A percentile compares a stretch with the other conserved stretches of the same genome.
Conservation (phyloP, 2,329 filamentous ascomycete species). For the Phaeoacremonium minimum region DNA sequence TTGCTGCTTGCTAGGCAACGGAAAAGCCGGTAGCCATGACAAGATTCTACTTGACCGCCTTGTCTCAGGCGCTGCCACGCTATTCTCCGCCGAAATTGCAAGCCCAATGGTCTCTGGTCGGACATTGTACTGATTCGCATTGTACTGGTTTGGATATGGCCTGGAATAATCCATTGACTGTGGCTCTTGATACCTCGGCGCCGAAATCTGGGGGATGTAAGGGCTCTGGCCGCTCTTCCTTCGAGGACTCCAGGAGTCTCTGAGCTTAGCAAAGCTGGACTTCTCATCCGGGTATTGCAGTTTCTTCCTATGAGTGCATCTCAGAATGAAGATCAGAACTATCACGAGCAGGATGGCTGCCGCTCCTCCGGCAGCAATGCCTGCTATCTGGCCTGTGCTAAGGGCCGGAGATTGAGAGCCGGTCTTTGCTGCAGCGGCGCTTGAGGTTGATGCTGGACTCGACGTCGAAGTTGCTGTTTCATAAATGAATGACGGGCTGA, state of each 20-base stretch:
- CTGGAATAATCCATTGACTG: slow-evolving; percentile 14
- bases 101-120: slow-evolving; percentile 36
- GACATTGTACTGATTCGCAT: slow-evolving; percentile 19
- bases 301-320: slow-evolving; percentile 33
- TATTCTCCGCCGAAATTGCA: slow-evolving; percentile 33
- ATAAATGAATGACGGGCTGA: too few species aligned
- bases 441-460: slow-evolving; percentile 2
- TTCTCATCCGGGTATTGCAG: slow-evolving; percentile 27
- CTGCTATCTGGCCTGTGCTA: slow-evolving; percentile 45
- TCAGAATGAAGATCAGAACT: slow-evolving; percentile 39
- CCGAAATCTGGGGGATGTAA: slow-evolving; percentile 35
- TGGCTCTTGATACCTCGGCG: slow-evolving; percentile 27
- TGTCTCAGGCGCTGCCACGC: slow-evolving; percentile 1
- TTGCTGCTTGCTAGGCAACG: slow-evolving; percentile 6
- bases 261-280: slow-evolving; percentile 30
- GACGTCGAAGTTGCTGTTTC: slow-evolving; percentile 7
- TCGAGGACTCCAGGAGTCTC: slow-evolving; percentile 28
- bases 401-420: slow-evolving; percentile 26
- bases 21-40: too few species aligned
- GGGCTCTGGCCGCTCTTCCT: slow-evolving; percentile 11
- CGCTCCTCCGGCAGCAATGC: slow-evolving; percentile 52
- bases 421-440: slow-evolving; percentile 79
- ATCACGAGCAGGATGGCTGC: slow-evolving; percentile 44
- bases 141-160: slow-evolving; percentile 13
- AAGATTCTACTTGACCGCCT: too few species aligned